These are phyloP conservation scores for Erythrobasidium yunnanense DNA, from an alignment of 768 basidiomycete genomes.

Conservation along the genomic window DNA sequence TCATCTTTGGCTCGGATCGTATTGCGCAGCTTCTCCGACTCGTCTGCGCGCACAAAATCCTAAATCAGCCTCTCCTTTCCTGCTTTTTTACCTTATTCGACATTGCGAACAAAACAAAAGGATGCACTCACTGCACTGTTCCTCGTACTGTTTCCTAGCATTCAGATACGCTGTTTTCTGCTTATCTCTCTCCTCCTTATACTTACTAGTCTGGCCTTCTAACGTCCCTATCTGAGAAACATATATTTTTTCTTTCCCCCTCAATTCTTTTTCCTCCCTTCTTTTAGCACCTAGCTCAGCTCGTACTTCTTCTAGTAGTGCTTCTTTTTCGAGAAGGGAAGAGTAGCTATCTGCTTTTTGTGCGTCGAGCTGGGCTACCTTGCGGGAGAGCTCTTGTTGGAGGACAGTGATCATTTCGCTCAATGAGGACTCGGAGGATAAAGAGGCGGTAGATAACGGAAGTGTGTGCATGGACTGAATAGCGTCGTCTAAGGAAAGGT, in stretches of 20 bases:
- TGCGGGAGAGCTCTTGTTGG: conserved; percentile 8
- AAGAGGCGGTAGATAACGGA: conserved; percentile 40
- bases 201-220: conserved; percentile 67
- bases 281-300: conserved; percentile 67
- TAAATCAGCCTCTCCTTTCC: background rate
- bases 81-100: conserved; percentile 27
- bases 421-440: conserved; percentile 39
- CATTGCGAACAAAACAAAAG: conserved; percentile 27
- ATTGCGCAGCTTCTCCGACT: conserved; percentile 64
- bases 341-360: background rate
- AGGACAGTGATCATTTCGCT: conserved; percentile 25
- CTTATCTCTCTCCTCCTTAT: conserved; percentile 62
- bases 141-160: conserved; percentile 66
- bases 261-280: conserved; percentile 84
- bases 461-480: background rate
- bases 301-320: conserved; percentile 58
- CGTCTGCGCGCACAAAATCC: conserved; percentile 45
- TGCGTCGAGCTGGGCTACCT: background rate
- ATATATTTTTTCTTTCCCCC: conserved; percentile 71
- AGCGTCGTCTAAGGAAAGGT: conserved; percentile 25
- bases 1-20: conserved; percentile 65
- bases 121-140: conserved; percentile 60
- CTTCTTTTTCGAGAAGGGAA: background rate
- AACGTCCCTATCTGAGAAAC: conserved; percentile 56
- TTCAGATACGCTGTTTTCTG: conserved; percentile 53